Percentiles rank a stretch among this genome's conserved stretches.
Conservation (phyloP, 225 moss, liverwort and hornwort genomes). For the Polytrichum commune region DNA sequence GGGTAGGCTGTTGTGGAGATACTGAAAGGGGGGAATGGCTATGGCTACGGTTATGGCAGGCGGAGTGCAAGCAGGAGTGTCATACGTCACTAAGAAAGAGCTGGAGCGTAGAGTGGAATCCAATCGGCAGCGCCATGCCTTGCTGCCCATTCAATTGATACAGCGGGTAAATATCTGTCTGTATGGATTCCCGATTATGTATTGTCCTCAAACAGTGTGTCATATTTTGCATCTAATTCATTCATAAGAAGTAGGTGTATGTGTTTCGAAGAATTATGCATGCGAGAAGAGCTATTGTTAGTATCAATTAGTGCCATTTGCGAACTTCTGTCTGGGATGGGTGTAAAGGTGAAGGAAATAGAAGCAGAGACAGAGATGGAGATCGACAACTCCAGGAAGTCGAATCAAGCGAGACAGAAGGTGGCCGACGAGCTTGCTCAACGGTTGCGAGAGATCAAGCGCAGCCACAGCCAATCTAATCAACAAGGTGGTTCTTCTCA, state of each 20-base stretch:
- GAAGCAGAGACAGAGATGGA: conserved; percentile 48
- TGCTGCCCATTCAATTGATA: conserved; percentile 54
- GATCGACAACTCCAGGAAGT: conserved; percentile 35
- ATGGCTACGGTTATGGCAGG: background rate
- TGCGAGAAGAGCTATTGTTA: too few relatives aligned
- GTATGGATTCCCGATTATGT: too few relatives aligned
- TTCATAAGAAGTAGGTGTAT: too few relatives aligned
- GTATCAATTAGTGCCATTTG: too few relatives aligned
- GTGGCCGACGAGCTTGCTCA: conserved; percentile 38
- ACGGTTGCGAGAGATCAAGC: conserved; percentile 39
- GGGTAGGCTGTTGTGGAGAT: background rate
- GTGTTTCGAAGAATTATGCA: too few relatives aligned
- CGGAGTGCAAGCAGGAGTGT: conserved; percentile 10
- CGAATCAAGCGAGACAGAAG: conserved; percentile 49
- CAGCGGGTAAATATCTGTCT: conserved; percentile 28
- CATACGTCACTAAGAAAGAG: conserved; percentile 25
- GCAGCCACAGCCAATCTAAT: conserved; percentile 21
- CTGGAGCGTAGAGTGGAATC: conserved; percentile 42
- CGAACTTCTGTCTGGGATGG: background rate
- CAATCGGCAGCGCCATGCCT: conserved; percentile 39
- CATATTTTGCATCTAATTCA: too few relatives aligned
- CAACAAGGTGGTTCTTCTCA: conserved; percentile 33
- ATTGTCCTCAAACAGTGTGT: too few relatives aligned
- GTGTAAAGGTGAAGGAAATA: conserved; percentile 53
- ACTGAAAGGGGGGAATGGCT: background rate